Base-by-base conservation (phyloP, 1,284 basidiomycete genomes). In the Lignosus rhinocerotis region DNA sequence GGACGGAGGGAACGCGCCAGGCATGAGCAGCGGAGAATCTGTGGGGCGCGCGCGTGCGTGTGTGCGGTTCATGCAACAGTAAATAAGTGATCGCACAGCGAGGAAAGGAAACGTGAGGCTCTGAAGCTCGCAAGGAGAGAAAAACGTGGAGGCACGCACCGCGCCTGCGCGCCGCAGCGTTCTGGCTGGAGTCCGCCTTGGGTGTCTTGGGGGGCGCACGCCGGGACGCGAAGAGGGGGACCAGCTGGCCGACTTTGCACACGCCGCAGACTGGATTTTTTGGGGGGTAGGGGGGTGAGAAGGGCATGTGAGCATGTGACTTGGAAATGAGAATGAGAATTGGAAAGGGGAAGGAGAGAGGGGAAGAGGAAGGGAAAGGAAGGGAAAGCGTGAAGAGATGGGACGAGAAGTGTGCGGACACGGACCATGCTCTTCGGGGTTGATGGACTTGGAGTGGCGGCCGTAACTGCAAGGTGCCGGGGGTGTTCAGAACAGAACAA, bases 401-500 rank as follows among this genome's bases (percentile, higher is more conserved):
- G 4, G 25, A 25, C 25, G 25, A 25, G 25, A 25, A 25, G 25
- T 9, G 34, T 19, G 34, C 3, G 36, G 47, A 11, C 8, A 77
- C 84, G 61, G 67, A 85, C 88, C 78, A 62, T 84, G 85, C 72
- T 83, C 81, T n/a, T 83, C 78, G 8, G 86, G 79, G 17, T 82
- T 77, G 64, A 93, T 92, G 12, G 89, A 92, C 61, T 89, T 91
- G 62, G 83, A 87, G 67, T 88, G 87, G 34, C 91, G 81, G 12
- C 90, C 89, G 68, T 91, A 92, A 48, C 90, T 92, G 58, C 5
- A 16, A 58, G 48, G 8, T 12, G 36, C 16, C 42, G 11, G 38
- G 10, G 16, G 14, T 10, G 45, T 31, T 21, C 42, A 31, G 14
- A 38, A 3, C 10, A 17, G 31, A 44, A 6, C 51, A 12, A 16